Evolutionary conservation across 1,284 basidiomycete species (phyloP), one percentile per base, ranked within the genome.

Genomic region (Tilletia horrida): DNA sequence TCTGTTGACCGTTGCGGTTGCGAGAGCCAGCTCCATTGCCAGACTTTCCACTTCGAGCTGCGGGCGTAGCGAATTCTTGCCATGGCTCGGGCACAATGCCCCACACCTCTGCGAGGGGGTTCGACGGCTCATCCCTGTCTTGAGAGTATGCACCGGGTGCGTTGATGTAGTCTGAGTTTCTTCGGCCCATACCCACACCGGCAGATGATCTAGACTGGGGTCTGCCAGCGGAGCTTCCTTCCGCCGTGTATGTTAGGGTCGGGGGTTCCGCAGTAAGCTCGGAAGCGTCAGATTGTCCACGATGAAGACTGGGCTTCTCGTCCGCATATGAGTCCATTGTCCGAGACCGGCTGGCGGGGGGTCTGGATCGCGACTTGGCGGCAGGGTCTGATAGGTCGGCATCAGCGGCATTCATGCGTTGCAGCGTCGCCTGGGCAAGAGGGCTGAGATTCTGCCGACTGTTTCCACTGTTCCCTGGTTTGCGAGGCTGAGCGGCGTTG

Each of bases 41-140:
- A 25, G 48, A 25, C 69, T 69, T 40, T 52, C 61, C 27, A 29
- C 18, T 14, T 18, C n/a, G 50, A 4, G 50, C 50, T 18, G 73
- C 71, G 18, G 78, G 77, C 23, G 69, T 67, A 2, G 77, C 76
- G 65, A 81, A 80, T 64, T 81, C 79, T 63, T 80, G 78, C 79
- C 79, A 81, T 14, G 79, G 79, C 67, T 81, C 79, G 25, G 73
- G 65, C 40, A 69, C 70, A 44, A 78, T 75, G 57, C 79, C 79
- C 76, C 78, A 80, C 3, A 77, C 73, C 44, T 79, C 79, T 27
- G 79, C 77, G 45, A 78, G 72, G 43, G 76, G 76, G 59, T 75
- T 77, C 27, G 72, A 73, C 18, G 70, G 71, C 50, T 74, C 72
- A 63, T 66, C 69, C 42, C 72, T 73, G 50, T 70, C 71, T 57